Base-by-base conservation (phyloP, 75 land plant species). In the Pinus tabuliformis region DNA sequence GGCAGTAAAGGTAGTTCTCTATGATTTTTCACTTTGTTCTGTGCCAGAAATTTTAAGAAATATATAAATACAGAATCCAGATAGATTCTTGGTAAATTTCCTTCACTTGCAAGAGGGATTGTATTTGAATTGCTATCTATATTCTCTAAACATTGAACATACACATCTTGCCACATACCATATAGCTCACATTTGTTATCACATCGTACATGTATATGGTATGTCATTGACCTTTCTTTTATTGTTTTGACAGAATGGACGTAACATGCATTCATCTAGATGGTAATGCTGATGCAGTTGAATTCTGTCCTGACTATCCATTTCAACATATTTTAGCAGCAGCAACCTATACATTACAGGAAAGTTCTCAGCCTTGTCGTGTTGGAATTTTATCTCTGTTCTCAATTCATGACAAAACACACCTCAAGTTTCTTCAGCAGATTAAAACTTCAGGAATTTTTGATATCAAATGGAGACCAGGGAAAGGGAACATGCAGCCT, bases 201-300 rank as follows among this genome's bases (percentile, higher is more conserved):
- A 12, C 49, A 18, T 21, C 21, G 18, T 11, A 39, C 17, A 16
- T 66, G 6, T 21, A 39, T 39, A 39, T 66, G 71, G 12, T 37
- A 39, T 37, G 5, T 1, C 12, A 39, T 21, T 66, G 17, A 37
- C 20, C 42, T 39, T 66, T 66, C 22, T 66, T 66, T 49, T 49
- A 49, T 49, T 49, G 12, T 22, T 18, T 39, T 73, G 2, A 45
- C 78, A 54, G 49, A 16, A 91, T 91, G 93, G 91, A 91, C 57
- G 77, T 91, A 20, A 77, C 75, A 3, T 74, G 75, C 14, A 76
- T 70, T 75, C 20, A 76, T 45, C 75, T 97, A 11, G 93, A 97
- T 49, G 99, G 99, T 12, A 94, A 97, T 76, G 95, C 96, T 3
- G 99, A 97, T 78, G 98, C 89, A 0, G 99, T 89, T 37, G 99